A percentile compares a stretch with the other conserved stretches of the same genome.
phyloP scores from a whole-genome alignment of 1,284 basidiomycete species.

The Irpex sp. region DNA sequence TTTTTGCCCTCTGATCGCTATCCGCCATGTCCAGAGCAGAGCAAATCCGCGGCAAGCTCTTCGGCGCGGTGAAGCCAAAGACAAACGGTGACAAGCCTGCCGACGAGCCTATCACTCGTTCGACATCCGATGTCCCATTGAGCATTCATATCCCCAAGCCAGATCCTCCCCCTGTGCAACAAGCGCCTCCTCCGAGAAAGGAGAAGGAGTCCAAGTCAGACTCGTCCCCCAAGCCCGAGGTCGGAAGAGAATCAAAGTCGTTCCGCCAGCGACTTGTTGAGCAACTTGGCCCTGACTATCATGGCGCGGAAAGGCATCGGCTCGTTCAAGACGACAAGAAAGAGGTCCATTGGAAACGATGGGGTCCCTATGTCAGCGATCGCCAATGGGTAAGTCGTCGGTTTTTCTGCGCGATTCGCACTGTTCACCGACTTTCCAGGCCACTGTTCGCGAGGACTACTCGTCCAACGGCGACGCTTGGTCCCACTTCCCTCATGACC shows the following conservation, averaged over 20 bases:
- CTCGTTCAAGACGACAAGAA: slow-evolving; percentile 68
- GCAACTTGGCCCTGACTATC: slow-evolving; percentile 55
- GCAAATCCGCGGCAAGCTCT: slow-evolving; percentile 76
- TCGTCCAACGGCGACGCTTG: slow-evolving; percentile 95
- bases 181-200: slow-evolving; percentile 35
- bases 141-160: slow-evolving; percentile 80
- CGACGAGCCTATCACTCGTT: slow-evolving; percentile 22
- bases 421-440: slow-evolving; percentile 42
- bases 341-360: slow-evolving; percentile 91
- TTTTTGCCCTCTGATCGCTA: background rate
- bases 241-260: slow-evolving; percentile 22
- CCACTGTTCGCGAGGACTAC: slow-evolving; percentile 97
- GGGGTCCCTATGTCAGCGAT: slow-evolving; percentile 97
- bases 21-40: slow-evolving; percentile 41
- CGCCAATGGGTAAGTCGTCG: slow-evolving; percentile 85
- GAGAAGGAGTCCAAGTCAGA: slow-evolving; percentile 30
- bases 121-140: slow-evolving; percentile 44
- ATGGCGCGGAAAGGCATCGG: slow-evolving; percentile 67
- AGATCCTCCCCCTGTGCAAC: slow-evolving; percentile 18
- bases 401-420: background rate
- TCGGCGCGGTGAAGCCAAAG: slow-evolving; percentile 50
- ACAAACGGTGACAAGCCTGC: slow-evolving; percentile 15
- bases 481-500: slow-evolving; percentile 96
- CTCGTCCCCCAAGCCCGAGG: slow-evolving; percentile 22
- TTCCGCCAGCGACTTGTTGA: slow-evolving; percentile 63